These are phyloP conservation scores for Fusarium metavorans DNA, from an alignment of 2,329 filamentous ascomycete genomes.

Conservation along the genomic window DNA sequence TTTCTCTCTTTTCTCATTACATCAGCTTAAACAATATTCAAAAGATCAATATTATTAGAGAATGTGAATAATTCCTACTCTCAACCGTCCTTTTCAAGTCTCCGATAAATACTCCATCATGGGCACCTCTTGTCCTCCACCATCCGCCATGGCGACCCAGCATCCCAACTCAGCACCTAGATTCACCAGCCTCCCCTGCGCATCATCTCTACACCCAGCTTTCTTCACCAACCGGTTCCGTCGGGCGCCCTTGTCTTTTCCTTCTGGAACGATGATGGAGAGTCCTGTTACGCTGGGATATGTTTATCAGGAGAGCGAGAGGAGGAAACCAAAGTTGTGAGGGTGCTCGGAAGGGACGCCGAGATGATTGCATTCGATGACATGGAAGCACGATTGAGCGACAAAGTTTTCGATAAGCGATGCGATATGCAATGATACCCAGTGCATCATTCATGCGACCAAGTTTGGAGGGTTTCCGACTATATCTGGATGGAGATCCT, in stretches of 20 bases:
- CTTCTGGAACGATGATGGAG: conserved; percentile 23
- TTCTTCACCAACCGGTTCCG: conserved; percentile 78
- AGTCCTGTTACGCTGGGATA: conserved; percentile 72
- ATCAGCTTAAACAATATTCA: background rate
- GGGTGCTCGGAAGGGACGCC: conserved; percentile 1
- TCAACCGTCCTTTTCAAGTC: background rate
- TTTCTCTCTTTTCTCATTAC: background rate
- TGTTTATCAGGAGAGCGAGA: conserved; percentile 63
- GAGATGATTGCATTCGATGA: background rate
- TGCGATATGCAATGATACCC: conserved; percentile 6
- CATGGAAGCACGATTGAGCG: background rate
- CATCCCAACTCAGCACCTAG: conserved; percentile 16
- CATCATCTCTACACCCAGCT: conserved; percentile 76
- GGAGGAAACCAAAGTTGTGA: conserved; percentile 52
- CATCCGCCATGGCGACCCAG: conserved; percentile 18
- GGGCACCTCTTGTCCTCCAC: conserved; percentile 30
- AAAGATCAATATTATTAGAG: conserved; percentile 1
- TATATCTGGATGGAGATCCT: background rate
- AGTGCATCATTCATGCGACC: background rate
- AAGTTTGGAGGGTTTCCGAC: background rate
- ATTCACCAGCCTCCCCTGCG: conserved; percentile 37
- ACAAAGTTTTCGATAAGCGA: background rate
- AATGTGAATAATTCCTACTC: conserved; percentile 22
- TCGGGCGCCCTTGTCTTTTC: conserved; percentile 60
- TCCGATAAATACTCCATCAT: conserved; percentile 1